Evolutionary conservation across 768 basidiomycete species (phyloP).

Genomic region (Crepidotus variabilis): DNA sequence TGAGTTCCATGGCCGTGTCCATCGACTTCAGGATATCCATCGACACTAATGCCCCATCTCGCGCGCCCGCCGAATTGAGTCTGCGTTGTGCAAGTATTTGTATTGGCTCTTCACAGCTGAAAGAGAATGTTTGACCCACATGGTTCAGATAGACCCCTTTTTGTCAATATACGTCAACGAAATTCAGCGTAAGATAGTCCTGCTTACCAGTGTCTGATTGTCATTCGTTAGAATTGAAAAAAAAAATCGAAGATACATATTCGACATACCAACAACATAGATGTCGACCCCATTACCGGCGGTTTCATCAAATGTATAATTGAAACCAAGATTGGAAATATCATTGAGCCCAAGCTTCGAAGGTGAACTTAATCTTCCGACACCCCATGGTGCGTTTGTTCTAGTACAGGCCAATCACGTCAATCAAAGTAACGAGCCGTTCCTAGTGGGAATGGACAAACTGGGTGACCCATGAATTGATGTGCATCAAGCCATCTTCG

Average conservation of each 20-base stretch:
- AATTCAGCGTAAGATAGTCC: neutral
- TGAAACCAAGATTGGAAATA: slow-evolving; percentile 14
- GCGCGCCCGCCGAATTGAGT: slow-evolving; percentile 39
- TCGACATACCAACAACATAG: slow-evolving; percentile 37
- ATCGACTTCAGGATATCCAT: slow-evolving; percentile 24
- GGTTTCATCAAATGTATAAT: slow-evolving; percentile 26
- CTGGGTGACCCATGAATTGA: slow-evolving; percentile 14
- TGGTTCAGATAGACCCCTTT: slow-evolving; percentile 21
- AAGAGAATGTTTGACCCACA: slow-evolving; percentile 12
- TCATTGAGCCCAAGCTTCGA: slow-evolving; percentile 6
- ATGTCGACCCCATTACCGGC: slow-evolving; percentile 36
- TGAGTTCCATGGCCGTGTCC: slow-evolving; percentile 43
- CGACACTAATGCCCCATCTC: slow-evolving; percentile 34
- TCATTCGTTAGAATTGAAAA: too few relatives aligned
- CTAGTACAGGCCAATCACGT: slow-evolving; percentile 12
- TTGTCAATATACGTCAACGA: neutral
- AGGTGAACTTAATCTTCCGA: slow-evolving; percentile 17
- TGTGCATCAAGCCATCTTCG: slow-evolving; percentile 24
- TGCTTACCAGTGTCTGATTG: too few relatives aligned
- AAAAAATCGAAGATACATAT: too few relatives aligned
- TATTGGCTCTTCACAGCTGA: neutral
- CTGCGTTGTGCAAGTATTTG: slow-evolving; percentile 17
- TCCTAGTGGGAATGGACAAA: slow-evolving; percentile 6
- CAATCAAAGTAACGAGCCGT: too few relatives aligned
- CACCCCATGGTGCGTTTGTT: slow-evolving; percentile 26